Percentiles rank a stretch among this genome's conserved stretches.
Conservation (phyloP, 129 eudicot genomes). For the Calendula officinalis region DNA sequence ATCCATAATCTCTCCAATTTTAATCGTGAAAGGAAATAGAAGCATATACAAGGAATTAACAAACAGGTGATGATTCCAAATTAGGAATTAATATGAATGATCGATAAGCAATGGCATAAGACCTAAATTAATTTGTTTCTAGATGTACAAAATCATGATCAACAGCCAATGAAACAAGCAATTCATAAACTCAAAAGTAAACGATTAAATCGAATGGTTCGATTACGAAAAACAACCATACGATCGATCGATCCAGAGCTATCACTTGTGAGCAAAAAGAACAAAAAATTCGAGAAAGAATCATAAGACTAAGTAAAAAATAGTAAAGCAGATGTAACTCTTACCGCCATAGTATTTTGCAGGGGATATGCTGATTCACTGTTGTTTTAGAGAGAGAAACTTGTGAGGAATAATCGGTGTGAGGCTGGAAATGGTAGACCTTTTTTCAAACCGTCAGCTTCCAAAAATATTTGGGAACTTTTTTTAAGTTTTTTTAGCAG, state of each 20-base stretch:
- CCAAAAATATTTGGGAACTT: no score
- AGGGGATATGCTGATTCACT: slow-evolving; percentile 14
- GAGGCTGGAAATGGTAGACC: slow-evolving; percentile 13
- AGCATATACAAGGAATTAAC: not conserved
- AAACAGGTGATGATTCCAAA: not conserved
- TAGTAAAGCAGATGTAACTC: slow-evolving; percentile 11
- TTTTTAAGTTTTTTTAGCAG: not conserved
- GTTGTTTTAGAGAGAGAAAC: slow-evolving; percentile 25
- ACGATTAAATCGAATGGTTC: slow-evolving; percentile 9
- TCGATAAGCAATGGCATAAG: not conserved
- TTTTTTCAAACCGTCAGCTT: no score
- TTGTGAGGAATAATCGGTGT: slow-evolving; percentile 19
- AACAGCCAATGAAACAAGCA: not conserved
- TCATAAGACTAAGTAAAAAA: not conserved
- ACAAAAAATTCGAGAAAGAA: not conserved
- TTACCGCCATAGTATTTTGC: slow-evolving; percentile 60
- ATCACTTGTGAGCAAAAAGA: not conserved
- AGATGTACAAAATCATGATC: slow-evolving; percentile 17
- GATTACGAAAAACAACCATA: not conserved
- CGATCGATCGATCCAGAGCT: slow-evolving; percentile 2
- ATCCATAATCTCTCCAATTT: slow-evolving; percentile 14
- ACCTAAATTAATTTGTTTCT: not conserved
- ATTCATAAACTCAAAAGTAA: not conserved
- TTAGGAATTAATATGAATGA: slow-evolving; percentile 13
- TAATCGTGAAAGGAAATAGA: not conserved